Base-by-base conservation (phyloP, 257 asterid genomes). In the Penstemon newberryi region DNA sequence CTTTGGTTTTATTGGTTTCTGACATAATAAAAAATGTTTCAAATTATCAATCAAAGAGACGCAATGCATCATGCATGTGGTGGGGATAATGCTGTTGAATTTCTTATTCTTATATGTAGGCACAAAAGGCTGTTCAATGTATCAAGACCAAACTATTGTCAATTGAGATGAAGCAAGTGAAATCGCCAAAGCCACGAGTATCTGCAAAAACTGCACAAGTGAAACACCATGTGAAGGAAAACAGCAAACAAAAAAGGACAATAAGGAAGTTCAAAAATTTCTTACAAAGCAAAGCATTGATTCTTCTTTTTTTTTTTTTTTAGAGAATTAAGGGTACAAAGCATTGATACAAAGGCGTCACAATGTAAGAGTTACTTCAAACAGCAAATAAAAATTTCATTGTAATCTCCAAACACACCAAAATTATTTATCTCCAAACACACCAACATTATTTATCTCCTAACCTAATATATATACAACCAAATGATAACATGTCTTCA, bases 401-500 rank as follows among this genome's bases (percentile, higher is more conserved):
- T 10, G 63, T 5, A 69, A 41, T 69, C 56, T 40, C 50, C 47
- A 63, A 0, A 77, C 74, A 72, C 64, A 66, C 57, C 41, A 71
- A 73, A 60, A 69, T 15, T 15, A 15, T 15, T 38, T 55, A 70
- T 52, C 63, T 72, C 70, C 79, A 62, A 66, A 61, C 78, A 81
- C 64, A 77, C 53, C 67, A 74, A 66, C 60, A 50, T 19, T 54
- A 64, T 69, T 58, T 9, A 50, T 67, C 68, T 71, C 70, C 77
- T 77, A 81, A 39, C 80, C 84, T 66, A 70, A 56, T 41, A 80
- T 73, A 83, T 82, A 69, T 79, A 82, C 95, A 85, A 65, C 64
- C 83, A 75, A 81, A 74, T 75, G 72, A 73, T 78, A 77, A 63
- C 61, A 71, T 72, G 70, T 74, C 71, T 79, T 46, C 67, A 36